Evolutionary conservation across 2,329 filamentous ascomycete species (phyloP).

Genomic region (Fusarium globosum): DNA sequence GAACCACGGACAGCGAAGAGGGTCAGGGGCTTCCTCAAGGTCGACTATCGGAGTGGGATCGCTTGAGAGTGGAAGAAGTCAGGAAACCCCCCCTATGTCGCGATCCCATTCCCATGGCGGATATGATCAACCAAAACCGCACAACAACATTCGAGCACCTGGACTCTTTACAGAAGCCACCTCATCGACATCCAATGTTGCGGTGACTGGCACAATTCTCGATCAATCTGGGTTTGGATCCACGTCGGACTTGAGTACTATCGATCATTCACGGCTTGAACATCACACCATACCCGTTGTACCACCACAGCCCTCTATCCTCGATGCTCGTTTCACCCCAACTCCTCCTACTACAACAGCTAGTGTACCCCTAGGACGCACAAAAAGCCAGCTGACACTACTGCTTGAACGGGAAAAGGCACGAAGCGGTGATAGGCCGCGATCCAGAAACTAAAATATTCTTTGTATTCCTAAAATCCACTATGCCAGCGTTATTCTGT

Average conservation of each 20-base stretch:
- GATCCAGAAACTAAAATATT: slow-evolving; percentile 43
- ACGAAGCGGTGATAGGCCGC: slow-evolving; percentile 45
- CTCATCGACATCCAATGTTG: slow-evolving; percentile 55
- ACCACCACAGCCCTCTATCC: slow-evolving; percentile 42
- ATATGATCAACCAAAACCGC: slow-evolving; percentile 37
- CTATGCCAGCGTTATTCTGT: slow-evolving; percentile 3
- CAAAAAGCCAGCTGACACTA: slow-evolving; percentile 70
- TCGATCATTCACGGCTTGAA: slow-evolving; percentile 31
- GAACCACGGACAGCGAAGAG: slow-evolving; percentile 33
- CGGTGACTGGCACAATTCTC: slow-evolving; percentile 57
- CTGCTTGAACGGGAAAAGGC: slow-evolving; percentile 66
- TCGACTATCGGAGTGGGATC: slow-evolving; percentile 41
- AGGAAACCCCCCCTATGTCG: slow-evolving; percentile 43
- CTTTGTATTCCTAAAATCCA: slow-evolving; percentile 13
- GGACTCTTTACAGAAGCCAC: slow-evolving; percentile 51
- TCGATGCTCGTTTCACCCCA: slow-evolving; percentile 58
- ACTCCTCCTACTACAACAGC: slow-evolving; percentile 60
- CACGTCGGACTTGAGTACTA: slow-evolving; percentile 45
- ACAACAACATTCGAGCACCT: slow-evolving; percentile 33
- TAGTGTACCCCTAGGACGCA: slow-evolving; percentile 63
- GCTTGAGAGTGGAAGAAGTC: slow-evolving; percentile 33
- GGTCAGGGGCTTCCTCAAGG: slow-evolving; percentile 38
- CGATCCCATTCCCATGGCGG: slow-evolving; percentile 50
- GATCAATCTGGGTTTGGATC: slow-evolving; percentile 51
- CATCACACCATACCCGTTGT: slow-evolving; percentile 43